Evolutionary conservation across 805 yeast species (phyloP).

Genomic region (Kodamaea fukazawae): DNA sequence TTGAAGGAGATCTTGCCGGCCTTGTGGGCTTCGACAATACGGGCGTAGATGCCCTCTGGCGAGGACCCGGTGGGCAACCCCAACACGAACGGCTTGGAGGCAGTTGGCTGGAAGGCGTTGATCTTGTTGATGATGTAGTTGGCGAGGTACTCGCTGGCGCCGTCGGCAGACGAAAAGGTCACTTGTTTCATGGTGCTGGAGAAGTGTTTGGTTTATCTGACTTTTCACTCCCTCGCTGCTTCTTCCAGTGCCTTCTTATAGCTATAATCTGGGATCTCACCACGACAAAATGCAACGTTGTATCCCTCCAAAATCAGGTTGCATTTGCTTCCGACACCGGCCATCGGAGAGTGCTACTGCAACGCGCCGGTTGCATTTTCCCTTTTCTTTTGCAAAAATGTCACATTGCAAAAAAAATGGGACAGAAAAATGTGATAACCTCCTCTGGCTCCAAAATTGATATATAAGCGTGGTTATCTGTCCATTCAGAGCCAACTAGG

Average conservation of each 20-base stretch:
- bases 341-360: no score
- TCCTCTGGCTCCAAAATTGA: no score
- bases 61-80: conserved; percentile 65
- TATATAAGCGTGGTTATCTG: no score
- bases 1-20: conserved; percentile 43
- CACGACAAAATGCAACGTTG: conserved; percentile 5
- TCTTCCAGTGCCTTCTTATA: no score
- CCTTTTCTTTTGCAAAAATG: no score
- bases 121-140: conserved; percentile 43
- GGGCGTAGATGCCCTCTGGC: conserved; percentile 53
- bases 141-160: conserved; percentile 46
- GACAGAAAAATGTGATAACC: no score
- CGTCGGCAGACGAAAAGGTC: conserved; percentile 34
- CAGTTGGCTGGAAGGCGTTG: conserved; percentile 44
- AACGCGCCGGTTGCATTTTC: no score
- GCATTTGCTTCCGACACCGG: conserved; percentile 2
- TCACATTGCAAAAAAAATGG: no score
- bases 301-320: conserved; percentile 1
- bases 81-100: conserved; percentile 47
- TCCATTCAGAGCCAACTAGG: no score
- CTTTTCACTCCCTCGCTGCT: no score
- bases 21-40: conserved; percentile 43
- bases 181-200: conserved; percentile 27
- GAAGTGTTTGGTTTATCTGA: no score
- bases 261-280: not conserved